Percentiles rank a stretch among this genome's conserved stretches.
Conservation (phyloP, 2,329 filamentous ascomycete genomes). For the Cladosporium sp. region DNA sequence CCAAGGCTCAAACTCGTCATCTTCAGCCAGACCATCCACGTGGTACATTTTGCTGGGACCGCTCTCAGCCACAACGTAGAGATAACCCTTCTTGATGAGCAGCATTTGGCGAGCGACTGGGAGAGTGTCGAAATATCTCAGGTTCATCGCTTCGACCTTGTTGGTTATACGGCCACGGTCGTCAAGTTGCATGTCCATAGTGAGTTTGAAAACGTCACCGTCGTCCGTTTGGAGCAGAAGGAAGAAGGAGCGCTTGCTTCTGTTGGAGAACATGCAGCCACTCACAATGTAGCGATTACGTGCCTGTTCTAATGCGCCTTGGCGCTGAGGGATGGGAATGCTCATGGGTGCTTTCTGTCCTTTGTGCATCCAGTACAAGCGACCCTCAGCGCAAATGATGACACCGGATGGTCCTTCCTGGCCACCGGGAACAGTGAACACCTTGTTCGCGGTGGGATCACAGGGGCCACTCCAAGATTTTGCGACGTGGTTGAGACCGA, state of each 20-base stretch:
- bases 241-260: conserved; percentile 77
- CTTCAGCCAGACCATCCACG: conserved; percentile 93
- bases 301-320: conserved; percentile 85
- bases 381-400: conserved; percentile 89
- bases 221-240: conserved; percentile 94
- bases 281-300: conserved; percentile 82
- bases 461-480: conserved; percentile 94
- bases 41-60: conserved; percentile 95
- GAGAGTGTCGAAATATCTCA: conserved; percentile 98
- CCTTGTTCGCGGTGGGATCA: conserved; percentile 77
- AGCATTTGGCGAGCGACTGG: conserved; percentile 82
- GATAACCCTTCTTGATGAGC: conserved; percentile 91
- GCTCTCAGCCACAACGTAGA: conserved; percentile 87
- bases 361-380: conserved; percentile 93
- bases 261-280: conserved; percentile 96
- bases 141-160: conserved; percentile 76
- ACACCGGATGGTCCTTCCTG: conserved; percentile 92
- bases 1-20: conserved; percentile 76
- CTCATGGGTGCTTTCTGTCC: conserved; percentile 79
- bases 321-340: conserved; percentile 80
- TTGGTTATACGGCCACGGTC: conserved; percentile 71
- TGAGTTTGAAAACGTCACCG: conserved; percentile 97
- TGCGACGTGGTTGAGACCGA: conserved; percentile 95
- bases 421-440: conserved; percentile 94
- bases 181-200: conserved; percentile 83